Evolutionary conservation across 176 grass and related monocot species (phyloP).

Genomic region (Oryza punctata): DNA sequence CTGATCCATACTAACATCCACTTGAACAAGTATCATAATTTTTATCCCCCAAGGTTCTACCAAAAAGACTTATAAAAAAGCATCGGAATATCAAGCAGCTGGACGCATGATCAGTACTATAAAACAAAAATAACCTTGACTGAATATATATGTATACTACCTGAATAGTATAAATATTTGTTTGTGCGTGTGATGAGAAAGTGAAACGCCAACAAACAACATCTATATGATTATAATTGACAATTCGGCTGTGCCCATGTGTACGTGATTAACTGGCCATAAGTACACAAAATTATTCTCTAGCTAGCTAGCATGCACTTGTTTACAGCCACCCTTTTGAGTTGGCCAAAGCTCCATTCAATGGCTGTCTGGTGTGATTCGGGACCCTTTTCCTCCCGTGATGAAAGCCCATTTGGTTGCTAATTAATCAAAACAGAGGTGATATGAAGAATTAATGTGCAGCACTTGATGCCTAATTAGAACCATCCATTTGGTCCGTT

Average conservation of each 20-base stretch:
- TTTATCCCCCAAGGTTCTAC: neutral
- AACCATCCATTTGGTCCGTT: neutral
- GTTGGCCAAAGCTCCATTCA: neutral
- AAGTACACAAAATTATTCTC: neutral
- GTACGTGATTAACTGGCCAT: neutral
- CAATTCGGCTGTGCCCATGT: neutral
- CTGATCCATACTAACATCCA: neutral
- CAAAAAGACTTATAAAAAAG: neutral
- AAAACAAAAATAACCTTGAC: neutral
- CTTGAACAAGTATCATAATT: neutral
- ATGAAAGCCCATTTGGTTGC: neutral
- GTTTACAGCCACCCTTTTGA: neutral
- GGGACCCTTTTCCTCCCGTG: neutral
- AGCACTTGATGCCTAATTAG: neutral
- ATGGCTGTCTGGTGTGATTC: neutral
- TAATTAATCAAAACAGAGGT: neutral
- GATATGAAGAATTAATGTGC: neutral
- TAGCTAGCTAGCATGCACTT: neutral
- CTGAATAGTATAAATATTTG: neutral
- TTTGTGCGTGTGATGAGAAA: neutral
- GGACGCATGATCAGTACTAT: neutral
- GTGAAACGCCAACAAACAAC: constrained; percentile 24
- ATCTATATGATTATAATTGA: neutral
- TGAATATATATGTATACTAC: neutral
- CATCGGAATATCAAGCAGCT: neutral